Conservation (phyloP, 306 rosid genomes). For the Astragalus glycyphyllos region DNA sequence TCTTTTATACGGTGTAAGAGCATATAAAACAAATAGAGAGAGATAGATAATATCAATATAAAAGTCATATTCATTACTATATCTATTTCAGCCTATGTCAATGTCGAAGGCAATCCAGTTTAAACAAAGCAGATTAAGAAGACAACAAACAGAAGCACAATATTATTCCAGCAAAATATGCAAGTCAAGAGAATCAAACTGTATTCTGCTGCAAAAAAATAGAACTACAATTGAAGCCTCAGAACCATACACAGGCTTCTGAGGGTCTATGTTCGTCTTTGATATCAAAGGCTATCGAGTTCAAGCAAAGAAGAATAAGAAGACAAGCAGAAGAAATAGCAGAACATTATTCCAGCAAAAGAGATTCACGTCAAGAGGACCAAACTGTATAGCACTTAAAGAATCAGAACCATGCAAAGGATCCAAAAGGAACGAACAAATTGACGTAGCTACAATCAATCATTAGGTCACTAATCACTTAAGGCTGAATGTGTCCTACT, state of each 20-base stretch:
- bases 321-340: constrained; percentile 8
- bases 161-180: not conserved
- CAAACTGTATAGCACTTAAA: constrained; percentile 16
- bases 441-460: no score
- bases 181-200: not conserved
- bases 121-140: not conserved
- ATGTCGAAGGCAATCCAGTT: not conserved
- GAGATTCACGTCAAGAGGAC: constrained; percentile 2
- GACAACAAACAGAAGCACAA: not conserved
- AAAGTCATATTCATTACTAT: constrained; percentile 15
- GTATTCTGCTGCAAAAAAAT: no score
- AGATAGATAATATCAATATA: not conserved
- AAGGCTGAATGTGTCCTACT: no score
- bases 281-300: not conserved
- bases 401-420: constrained; percentile 11
- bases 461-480: no score
- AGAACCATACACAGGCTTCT: constrained; percentile 17
- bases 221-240: not conserved
- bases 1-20: constrained; percentile 8
- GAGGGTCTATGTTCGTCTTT: not conserved
- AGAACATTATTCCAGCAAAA: not conserved
- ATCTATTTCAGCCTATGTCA: not conserved
- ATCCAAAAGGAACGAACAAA: no score
- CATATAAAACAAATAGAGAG: constrained; percentile 1
- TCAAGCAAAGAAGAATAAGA: constrained; percentile 11